Percentiles rank a stretch among this genome's conserved stretches.
These are phyloP conservation scores for Forsythia viridissima DNA, from an alignment of 257 asterid genomes.

Conservation along the genomic window DNA sequence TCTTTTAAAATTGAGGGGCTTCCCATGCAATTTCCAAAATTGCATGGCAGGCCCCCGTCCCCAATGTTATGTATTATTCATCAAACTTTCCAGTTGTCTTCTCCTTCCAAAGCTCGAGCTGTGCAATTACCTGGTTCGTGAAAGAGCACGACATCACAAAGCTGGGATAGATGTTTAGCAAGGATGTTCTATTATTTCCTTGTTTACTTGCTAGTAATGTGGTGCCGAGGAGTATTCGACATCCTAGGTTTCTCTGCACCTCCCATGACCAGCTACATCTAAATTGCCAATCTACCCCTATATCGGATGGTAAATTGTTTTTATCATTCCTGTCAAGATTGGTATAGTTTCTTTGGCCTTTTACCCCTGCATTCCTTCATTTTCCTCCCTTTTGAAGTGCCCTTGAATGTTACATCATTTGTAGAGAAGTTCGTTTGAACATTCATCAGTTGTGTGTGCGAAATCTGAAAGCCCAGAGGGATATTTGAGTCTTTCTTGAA, in stretches of 20 bases:
- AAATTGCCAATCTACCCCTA: slow-evolving; percentile 38
- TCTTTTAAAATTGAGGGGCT: no score
- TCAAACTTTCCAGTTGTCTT: no score
- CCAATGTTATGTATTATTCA: no score
- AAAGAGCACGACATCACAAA: no score
- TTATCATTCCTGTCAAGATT: slow-evolving; percentile 37
- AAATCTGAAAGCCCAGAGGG: neutral
- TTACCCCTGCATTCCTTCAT: neutral
- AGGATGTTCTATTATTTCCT: neutral
- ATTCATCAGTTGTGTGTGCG: neutral
- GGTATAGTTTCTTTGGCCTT: slow-evolving; percentile 25
- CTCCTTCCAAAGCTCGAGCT: no score
- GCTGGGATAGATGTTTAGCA: neutral
- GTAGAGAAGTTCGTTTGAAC: neutral
- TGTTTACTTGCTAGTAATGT: slow-evolving; percentile 46
- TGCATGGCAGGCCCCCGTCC: no score
- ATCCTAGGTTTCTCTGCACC: slow-evolving; percentile 36
- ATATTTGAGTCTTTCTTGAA: neutral
- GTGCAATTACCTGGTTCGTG: no score
- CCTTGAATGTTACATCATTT: neutral
- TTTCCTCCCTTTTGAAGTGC: neutral
- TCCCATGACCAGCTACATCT: slow-evolving; percentile 54
- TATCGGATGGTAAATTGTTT: slow-evolving; percentile 24
- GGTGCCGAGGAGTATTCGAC: slow-evolving; percentile 38
- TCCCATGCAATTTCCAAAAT: no score